Evolutionary conservation across 1,284 basidiomycete genomes (phyloP), one percentile per base, ranked within the genome.

Genomic region (Ustilago tritici): DNA sequence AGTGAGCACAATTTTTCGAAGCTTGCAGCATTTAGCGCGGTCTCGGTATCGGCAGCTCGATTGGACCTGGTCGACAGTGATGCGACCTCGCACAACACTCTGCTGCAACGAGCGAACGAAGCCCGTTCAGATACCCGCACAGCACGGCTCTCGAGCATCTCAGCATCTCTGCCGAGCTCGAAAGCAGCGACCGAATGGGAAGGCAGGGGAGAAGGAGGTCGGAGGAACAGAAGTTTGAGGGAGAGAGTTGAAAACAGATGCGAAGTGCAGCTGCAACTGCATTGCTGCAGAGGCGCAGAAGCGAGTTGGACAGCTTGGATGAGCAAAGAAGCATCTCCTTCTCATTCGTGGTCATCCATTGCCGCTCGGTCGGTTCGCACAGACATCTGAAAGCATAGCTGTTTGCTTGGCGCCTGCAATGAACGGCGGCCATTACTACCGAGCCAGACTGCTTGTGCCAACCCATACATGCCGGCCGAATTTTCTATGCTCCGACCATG

Each of bases 201-300:
- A 50, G 49, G n/a, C 11, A 50, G 31, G 28, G 28, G 8, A 32
- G 28, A 32, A 50, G 28, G 12, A 32, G 15, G 3, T 28, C n/a
- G 8, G 15, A 19, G n/a, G 19, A 46, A 46, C 40, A 43, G 43
- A 46, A 46, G n/a, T 46, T 46, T 11, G 43, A 46, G 49, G 49
- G 23, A 17, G 49, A 50, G 31, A 32, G 49, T 14, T 6, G 28
- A 28, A 11, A 50, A 14, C 49, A 34, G 49, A 31, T 50, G 49
- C 49, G 31, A 50, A 19, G 6, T 50, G 28, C 49, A 17, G 28
- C 49, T 32, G 49, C 49, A 49, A 49, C 9, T 28, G 46, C 46
- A 49, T 49, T 23, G 11, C 46, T 50, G 49, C 31, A 50, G 49
- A 31, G 49, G 31, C 31, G 49, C 49, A 50, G 49, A 50, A 50